phyloP scores from a whole-genome alignment of 1,284 basidiomycete genomes.

The Peniophora sp. region DNA sequence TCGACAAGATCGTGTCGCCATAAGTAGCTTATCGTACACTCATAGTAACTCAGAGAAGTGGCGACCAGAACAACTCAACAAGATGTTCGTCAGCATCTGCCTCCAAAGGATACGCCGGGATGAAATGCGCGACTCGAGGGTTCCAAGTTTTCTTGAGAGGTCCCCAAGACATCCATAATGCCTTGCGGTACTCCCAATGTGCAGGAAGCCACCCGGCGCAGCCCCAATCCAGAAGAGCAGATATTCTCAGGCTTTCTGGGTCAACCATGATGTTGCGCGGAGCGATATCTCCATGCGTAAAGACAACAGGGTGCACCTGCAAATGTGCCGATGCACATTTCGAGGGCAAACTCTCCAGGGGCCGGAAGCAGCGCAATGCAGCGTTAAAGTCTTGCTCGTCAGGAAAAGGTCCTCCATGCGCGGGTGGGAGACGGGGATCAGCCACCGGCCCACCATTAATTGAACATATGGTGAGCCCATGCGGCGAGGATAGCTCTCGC shows the following conservation, averaged over 20 bases:
- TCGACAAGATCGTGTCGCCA: too few relatives aligned
- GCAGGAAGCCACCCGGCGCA: conserved; percentile 7
- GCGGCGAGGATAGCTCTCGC: conserved; percentile 1
- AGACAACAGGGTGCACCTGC: neutral
- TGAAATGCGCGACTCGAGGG: neutral
- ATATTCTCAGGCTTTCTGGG: neutral
- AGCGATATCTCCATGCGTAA: conserved; percentile 9
- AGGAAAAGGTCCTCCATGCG: neutral
- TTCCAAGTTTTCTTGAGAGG: neutral
- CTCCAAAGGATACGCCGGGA: neutral
- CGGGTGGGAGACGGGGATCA: conserved; percentile 2
- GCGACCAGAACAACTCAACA: neutral
- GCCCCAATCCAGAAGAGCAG: conserved; percentile 10
- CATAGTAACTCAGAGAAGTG: too few relatives aligned
- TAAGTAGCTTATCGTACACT: too few relatives aligned
- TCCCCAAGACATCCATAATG: neutral
- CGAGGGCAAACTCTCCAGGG: neutral
- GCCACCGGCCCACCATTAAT: neutral
- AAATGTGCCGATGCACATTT: too few relatives aligned
- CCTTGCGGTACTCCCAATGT: conserved; percentile 9
- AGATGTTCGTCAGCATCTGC: neutral
- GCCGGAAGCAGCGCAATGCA: neutral
- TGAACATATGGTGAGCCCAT: neutral
- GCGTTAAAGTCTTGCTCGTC: conserved; percentile 1
- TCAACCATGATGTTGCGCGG: conserved; percentile 10